A percentile compares a stretch with the other conserved stretches of the same genome.
Conservation (phyloP, 441 rosid genomes). For the Populus hybrid region DNA sequence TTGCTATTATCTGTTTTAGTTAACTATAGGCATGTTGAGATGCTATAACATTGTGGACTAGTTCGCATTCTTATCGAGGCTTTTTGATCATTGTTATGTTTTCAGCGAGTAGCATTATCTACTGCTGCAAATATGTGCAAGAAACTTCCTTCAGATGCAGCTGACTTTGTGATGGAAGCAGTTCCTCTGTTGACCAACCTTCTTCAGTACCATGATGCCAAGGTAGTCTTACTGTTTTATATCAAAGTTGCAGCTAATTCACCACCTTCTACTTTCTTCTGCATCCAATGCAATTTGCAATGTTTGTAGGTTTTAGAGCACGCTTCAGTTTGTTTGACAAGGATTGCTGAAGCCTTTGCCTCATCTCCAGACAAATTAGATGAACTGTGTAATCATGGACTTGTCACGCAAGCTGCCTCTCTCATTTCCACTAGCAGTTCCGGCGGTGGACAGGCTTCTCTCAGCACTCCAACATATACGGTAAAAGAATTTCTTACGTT, state of each 20-base stretch:
- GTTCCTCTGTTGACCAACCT: slow-evolving; percentile 96
- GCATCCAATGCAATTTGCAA: slow-evolving; percentile 10
- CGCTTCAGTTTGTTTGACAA: slow-evolving; percentile 96
- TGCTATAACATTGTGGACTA: background rate
- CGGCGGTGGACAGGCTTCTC: slow-evolving; percentile 97
- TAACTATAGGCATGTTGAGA: background rate
- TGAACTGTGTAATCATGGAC: slow-evolving; percentile 92
- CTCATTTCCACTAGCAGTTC: slow-evolving; percentile 87
- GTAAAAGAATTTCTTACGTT: slow-evolving; percentile 38
- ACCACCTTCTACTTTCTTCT: background rate
- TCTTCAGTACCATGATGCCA: slow-evolving; percentile 95
- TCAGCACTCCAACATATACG: slow-evolving; percentile 89
- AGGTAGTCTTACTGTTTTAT: slow-evolving; percentile 40
- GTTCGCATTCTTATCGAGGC: slow-evolving; percentile 7
- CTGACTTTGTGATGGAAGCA: slow-evolving; percentile 99
- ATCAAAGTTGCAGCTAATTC: background rate
- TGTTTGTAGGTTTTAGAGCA: slow-evolving; percentile 87
- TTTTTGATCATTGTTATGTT: slow-evolving; percentile 19
- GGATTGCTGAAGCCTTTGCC: slow-evolving; percentile 97
- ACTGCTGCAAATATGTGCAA: slow-evolving; percentile 99
- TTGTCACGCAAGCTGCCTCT: slow-evolving; percentile 96
- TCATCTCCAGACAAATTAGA: slow-evolving; percentile 85
- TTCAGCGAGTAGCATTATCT: slow-evolving; percentile 91
- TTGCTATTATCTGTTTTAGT: background rate
- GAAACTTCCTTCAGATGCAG: slow-evolving; percentile 98